Base-by-base conservation (phyloP, 2,329 filamentous ascomycete species). In the Pseudogymnoascus sp. region DNA sequence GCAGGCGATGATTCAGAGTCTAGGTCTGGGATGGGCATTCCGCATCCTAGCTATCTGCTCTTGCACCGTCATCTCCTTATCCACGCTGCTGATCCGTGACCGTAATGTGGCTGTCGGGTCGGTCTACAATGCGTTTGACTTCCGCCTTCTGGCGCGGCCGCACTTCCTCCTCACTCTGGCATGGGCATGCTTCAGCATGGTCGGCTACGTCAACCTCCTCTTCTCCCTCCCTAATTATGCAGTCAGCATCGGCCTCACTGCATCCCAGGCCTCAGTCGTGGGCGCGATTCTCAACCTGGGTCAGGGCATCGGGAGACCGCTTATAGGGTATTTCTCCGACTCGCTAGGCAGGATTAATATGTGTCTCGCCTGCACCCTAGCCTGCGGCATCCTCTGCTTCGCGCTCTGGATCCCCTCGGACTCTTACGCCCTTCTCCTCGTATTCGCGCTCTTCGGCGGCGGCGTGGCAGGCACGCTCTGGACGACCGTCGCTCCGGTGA, bases 401-500 rank as follows among this genome's bases (percentile, higher is more conserved):
- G 75, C 71, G 0, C 69, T 81, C 13, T 82, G 80, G 79, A 69
- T 79, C 2, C 76, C 76, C 3, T 74, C 77, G 4, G 71, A 68
- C 2, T 71, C 68, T 4, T 81, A 74, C 62, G 78, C 72, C 0
- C 63, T 78, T 3, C 67, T 76, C 1, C 64, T 77, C 0, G 72
- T 79, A 60, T 80, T 79, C 60, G 73, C 74, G 0, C 62, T 80
- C 4, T 42, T 77, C 0, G 69, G 71, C 52, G 79, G 79, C 2
- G 73, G 73, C 3, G 74, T 77, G 5, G 68, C 78, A 33, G 79
- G 79, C 0, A 73, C 76, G 0, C 79, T 79, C 62, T 81, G 79
- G 78, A 79, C 82, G 1, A 85, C 85, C 1, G 81, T 87, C 35
- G 85, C 78, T 0, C 88, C 89, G 0, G 83, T 92, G 3, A 82